phyloP scores from a whole-genome alignment of 495 filamentous ascomycete species.

The Penicillium arizonense region DNA sequence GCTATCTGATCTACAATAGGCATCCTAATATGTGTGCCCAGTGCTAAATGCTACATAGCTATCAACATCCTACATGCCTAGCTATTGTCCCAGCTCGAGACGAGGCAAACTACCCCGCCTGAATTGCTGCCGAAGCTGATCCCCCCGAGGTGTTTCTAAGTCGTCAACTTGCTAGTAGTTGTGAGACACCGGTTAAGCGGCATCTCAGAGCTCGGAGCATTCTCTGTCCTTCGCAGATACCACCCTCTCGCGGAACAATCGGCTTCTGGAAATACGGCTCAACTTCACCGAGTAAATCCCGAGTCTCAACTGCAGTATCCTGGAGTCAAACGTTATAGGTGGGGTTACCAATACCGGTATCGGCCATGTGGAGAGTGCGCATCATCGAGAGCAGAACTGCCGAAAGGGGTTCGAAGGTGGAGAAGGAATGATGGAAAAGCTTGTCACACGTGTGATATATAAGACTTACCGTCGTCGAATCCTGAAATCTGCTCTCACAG shows the following conservation, averaged over 20 bases:
- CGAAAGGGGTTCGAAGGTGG: not conserved
- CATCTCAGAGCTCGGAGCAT: too few species aligned
- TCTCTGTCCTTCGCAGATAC: not conserved
- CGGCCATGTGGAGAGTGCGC: not conserved
- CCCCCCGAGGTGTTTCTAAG: not conserved
- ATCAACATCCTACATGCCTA: too few species aligned
- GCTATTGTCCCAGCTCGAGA: too few species aligned
- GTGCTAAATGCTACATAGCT: too few species aligned
- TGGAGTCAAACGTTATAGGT: too few species aligned
- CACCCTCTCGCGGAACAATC: not conserved
- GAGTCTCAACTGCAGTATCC: not conserved
- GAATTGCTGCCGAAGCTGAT: not conserved
- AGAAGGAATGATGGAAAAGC: conserved; percentile 4
- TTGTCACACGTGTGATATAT: not conserved
- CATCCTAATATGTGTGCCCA: too few species aligned
- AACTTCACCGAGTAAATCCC: not conserved
- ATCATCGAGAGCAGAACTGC: not conserved
- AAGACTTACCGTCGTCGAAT: not conserved
- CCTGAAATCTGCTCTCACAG: not conserved
- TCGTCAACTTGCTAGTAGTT: too few species aligned
- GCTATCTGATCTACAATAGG: too few species aligned
- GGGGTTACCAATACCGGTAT: not conserved
- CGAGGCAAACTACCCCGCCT: not conserved
- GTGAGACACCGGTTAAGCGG: not conserved
- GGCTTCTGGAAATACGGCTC: not conserved